Base-by-base conservation (phyloP, 352 stramenopile genomes). In the Thalassiosira exigua region DNA sequence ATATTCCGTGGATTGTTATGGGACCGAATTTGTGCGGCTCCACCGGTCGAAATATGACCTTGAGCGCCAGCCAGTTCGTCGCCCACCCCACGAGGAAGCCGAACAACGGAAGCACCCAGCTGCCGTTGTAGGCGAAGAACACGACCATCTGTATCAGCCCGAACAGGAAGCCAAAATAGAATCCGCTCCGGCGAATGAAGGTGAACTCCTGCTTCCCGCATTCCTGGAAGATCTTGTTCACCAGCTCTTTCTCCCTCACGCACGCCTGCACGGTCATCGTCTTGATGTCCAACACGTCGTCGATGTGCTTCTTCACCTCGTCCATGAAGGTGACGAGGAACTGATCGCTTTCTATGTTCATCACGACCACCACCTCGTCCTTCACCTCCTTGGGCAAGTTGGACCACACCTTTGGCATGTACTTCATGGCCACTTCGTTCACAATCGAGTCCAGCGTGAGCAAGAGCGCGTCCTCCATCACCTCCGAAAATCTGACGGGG, bases 241-340 rank as follows among this genome's bases (percentile, higher is more conserved):
- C 84, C 52, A 98, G 88, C 79, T 97, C 93, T 79, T 98, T 98
- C 87, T 98, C 95, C 64, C 92, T 95, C 75, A 95, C 95, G 92
- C 97, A 98, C 65, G 97, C 95, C 32, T 83, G 89, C 17, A 98
- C 95, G 42, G 96, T 96, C 95, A 98, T 98, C 73, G 96, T 88
- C 76, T 98, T 97, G 33, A 98, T 90, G 73, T 98, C 95, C 50
- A 98, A 96, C 26, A 98, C 92, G 75, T 98, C 95, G 44, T 98
- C 94, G 66, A 98, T 97, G 80, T 98, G 96, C 72, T 94, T 92
- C 56, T 96, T 94, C 66, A 98, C 94, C 74, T 98, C 95, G 53
- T 96, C 92, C 95, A 98, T 98, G 32, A 98, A 94, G 1, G 87
- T 86, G 19, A 96, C 92, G 75, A 98, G 95, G 67, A 98, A 96